Conservation (phyloP, 768 basidiomycete species). For the Coprinopsis cinerea region DNA sequence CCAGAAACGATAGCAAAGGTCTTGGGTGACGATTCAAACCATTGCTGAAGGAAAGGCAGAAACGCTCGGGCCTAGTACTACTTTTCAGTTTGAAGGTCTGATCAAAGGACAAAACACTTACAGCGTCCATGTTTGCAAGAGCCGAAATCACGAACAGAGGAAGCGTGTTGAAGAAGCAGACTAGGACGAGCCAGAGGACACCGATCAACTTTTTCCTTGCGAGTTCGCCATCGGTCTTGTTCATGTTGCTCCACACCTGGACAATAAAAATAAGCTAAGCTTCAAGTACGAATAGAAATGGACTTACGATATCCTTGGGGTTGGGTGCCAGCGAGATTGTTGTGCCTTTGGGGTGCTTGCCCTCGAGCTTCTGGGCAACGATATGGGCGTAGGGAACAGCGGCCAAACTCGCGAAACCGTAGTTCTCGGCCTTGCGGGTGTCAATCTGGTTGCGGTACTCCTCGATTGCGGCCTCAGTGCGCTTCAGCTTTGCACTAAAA, state of each 20-base stretch:
- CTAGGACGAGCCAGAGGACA: slow-evolving; percentile 66
- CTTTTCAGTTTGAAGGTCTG: background rate
- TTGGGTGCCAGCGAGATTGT: slow-evolving; percentile 74
- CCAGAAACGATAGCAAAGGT: slow-evolving; percentile 86
- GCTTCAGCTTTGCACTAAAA: slow-evolving; percentile 44
- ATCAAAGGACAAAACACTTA: slow-evolving; percentile 29
- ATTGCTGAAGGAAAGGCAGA: slow-evolving; percentile 68
- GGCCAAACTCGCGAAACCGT: slow-evolving; percentile 90
- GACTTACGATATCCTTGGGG: slow-evolving; percentile 78
- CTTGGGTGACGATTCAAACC: slow-evolving; percentile 55
- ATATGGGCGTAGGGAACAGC: slow-evolving; percentile 84
- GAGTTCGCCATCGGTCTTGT: slow-evolving; percentile 60
- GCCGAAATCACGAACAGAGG: slow-evolving; percentile 88
- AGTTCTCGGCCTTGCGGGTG: slow-evolving; percentile 75
- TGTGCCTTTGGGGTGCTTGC: slow-evolving; percentile 71
- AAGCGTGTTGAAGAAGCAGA: slow-evolving; percentile 94
- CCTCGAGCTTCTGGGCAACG: slow-evolving; percentile 64
- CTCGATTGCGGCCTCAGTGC: slow-evolving; percentile 71
- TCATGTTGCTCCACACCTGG: slow-evolving; percentile 90
- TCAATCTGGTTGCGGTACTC: slow-evolving; percentile 68
- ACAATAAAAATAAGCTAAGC: slow-evolving; percentile 3
- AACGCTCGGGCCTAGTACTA: slow-evolving; percentile 49
- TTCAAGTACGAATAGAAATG: slow-evolving; percentile 5
- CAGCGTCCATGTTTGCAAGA: slow-evolving; percentile 83
- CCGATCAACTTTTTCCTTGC: slow-evolving; percentile 66